Conservation (phyloP, 164 flowering plant species). For the Magnolia changhungtana region DNA sequence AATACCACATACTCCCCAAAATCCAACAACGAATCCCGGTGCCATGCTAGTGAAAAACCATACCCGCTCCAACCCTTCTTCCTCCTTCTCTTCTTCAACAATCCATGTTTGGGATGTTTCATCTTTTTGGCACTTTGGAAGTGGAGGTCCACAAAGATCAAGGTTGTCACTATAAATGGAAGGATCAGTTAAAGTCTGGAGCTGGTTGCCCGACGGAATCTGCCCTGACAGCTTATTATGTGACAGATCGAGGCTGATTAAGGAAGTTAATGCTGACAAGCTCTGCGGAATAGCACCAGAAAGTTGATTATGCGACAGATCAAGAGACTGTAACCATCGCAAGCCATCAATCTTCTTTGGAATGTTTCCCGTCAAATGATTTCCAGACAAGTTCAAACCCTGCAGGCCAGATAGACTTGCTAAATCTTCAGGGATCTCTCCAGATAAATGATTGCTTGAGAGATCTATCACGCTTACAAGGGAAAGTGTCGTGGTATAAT, state of each 20-base stretch:
- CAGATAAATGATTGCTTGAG: constrained; percentile 21
- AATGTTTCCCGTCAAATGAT: constrained; percentile 12
- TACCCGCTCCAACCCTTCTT: too few relatives aligned
- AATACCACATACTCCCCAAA: too few relatives aligned
- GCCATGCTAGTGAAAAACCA: too few relatives aligned
- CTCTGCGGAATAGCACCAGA: constrained; percentile 5
- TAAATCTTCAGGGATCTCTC: neutral
- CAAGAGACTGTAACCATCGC: constrained; percentile 6
- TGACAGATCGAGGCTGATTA: constrained; percentile 7
- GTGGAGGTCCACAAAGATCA: constrained; percentile 17
- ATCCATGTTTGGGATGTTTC: neutral
- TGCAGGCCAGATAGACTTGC: neutral
- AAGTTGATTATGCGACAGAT: neutral
- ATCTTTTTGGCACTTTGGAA: neutral
- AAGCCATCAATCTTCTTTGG: constrained; percentile 9
- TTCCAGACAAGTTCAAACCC: constrained; percentile 10
- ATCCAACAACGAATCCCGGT: too few relatives aligned
- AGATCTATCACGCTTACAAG: neutral
- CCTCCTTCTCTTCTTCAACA: too few relatives aligned
- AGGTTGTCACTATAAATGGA: constrained; percentile 5
- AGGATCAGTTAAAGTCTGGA: neutral
- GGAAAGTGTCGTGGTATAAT: neutral
- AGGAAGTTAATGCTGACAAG: neutral
- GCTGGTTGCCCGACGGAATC: constrained; percentile 8
- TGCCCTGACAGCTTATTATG: constrained; percentile 7